Conservation (phyloP, 345 rosid genomes). For the Eucalyptus pauciflora region DNA sequence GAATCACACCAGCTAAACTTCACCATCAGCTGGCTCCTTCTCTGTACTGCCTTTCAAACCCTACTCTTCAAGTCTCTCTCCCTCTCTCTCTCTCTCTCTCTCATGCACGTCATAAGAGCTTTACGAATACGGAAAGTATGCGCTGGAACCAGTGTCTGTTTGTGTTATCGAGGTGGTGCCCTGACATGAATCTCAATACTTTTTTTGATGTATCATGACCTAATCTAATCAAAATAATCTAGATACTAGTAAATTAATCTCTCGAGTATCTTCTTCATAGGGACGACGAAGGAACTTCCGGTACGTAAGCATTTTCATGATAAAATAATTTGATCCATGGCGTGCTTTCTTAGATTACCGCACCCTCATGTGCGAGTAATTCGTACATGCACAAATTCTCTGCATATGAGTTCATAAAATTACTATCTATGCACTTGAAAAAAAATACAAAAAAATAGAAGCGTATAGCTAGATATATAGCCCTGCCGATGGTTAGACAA, state of each 20-base stretch:
- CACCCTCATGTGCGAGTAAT: neutral
- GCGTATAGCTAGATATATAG: neutral
- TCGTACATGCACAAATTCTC: neutral
- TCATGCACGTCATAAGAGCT: neutral
- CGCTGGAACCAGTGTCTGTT: neutral
- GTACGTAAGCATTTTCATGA: neutral
- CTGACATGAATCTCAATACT: neutral
- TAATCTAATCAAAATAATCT: neutral
- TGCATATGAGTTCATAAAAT: neutral
- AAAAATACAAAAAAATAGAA: neutral
- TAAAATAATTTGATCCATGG: neutral
- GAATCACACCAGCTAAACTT: neutral
- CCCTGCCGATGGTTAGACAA: neutral
- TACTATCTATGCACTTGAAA: neutral
- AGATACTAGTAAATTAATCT: neutral
- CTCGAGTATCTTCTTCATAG: neutral
- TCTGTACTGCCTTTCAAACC: neutral
- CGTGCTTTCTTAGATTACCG: neutral
- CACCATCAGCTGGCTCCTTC: neutral
- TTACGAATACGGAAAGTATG: neutral
- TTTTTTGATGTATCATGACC: neutral
- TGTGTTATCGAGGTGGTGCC: neutral
- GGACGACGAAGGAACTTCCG: neutral
- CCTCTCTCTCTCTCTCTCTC: neutral
- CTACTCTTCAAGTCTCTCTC: neutral